phyloP scores from a whole-genome alignment of 2,329 filamentous ascomycete genomes.

The Alternaria postmessia region DNA sequence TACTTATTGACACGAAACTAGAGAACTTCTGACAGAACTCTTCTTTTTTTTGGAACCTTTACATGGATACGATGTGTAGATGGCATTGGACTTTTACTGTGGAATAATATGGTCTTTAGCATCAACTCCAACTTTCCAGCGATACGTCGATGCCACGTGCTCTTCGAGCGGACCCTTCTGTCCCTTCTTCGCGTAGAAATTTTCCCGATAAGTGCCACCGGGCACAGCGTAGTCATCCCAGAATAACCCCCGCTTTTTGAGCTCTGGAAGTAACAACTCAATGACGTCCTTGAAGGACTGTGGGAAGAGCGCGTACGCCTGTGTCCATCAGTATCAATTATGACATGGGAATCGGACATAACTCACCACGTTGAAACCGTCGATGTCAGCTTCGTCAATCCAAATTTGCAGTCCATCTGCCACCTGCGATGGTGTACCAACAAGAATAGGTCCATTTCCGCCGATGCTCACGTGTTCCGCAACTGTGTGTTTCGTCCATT shows the following conservation, averaged over 20 bases:
- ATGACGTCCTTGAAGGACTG: conserved; percentile 73
- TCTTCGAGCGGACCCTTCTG: conserved; percentile 61
- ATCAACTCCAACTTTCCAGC: conserved; percentile 48
- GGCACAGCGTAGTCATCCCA: conserved; percentile 63
- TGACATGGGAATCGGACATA: background rate
- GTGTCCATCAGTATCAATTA: background rate
- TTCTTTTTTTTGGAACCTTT: background rate
- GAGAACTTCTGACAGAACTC: background rate
- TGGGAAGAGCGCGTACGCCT: conserved; percentile 71
- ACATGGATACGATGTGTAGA: background rate
- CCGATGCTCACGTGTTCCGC: conserved; percentile 73
- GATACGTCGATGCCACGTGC: conserved; percentile 62
- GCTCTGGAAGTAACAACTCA: conserved; percentile 70
- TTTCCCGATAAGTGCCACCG: conserved; percentile 68
- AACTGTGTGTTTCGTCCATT: conserved; percentile 77
- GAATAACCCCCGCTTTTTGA: conserved; percentile 66
- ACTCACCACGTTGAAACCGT: conserved; percentile 77
- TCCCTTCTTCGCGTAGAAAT: conserved; percentile 63
- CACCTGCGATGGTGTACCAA: conserved; percentile 71
- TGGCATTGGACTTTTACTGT: conserved; percentile 56
- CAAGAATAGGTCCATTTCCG: conserved; percentile 69
- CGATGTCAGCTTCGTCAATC: conserved; percentile 73
- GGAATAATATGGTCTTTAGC: conserved; percentile 41
- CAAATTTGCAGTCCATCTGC: conserved; percentile 73
- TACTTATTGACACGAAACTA: background rate